Base-by-base conservation (phyloP, 345 rosid genomes). In the Brassica carinata region DNA sequence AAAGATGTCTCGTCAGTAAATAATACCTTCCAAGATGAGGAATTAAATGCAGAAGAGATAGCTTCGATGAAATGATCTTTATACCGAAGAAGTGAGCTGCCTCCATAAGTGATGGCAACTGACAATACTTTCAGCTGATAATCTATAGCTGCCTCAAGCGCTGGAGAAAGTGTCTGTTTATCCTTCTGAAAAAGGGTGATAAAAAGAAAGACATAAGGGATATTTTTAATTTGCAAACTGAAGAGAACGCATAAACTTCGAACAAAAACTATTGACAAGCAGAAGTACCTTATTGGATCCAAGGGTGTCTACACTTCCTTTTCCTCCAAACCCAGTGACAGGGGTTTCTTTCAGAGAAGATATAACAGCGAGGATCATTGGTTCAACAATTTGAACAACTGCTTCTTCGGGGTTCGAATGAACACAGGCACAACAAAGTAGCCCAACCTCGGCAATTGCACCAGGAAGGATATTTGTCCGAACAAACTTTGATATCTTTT, bases 401-500 rank as follows among this genome's bases (percentile, higher is more conserved):
- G 99, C 96, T 88, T 91, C 97, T 77, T 93, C 92, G 8, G 99
- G 99, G 86, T 88, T 89, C 78, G 99, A 85, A 81, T 93, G 98
- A 85, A 96, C 89, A 85, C 96, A 93, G 59, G 99, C 98, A 86
- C 99, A 90, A 78, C 98, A 93, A 86, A 96, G 99, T 80, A 92
- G 85, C 81, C 99, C 99, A 76, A 96, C 97, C 88, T 96, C 99
- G 6, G 99, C 98, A 84, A 96, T 83, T 81, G 99, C 98, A 77
- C 99, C 99, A 67, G 98, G 99, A 84, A 96, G 99, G 86, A 96
- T 92, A 83, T 88, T 96, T 80, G 94, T 86, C 83, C 82, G 84
- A 38, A 96, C 97, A 85, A 96, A 96, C 86, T 96, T 96, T 43
- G 99, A 88, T 82, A 96, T 92, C 86, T 93, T 93, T 88, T 87